Base-by-base conservation (phyloP, 1,284 basidiomycete genomes). In the Cutaneotrichosporon spelunceum region DNA sequence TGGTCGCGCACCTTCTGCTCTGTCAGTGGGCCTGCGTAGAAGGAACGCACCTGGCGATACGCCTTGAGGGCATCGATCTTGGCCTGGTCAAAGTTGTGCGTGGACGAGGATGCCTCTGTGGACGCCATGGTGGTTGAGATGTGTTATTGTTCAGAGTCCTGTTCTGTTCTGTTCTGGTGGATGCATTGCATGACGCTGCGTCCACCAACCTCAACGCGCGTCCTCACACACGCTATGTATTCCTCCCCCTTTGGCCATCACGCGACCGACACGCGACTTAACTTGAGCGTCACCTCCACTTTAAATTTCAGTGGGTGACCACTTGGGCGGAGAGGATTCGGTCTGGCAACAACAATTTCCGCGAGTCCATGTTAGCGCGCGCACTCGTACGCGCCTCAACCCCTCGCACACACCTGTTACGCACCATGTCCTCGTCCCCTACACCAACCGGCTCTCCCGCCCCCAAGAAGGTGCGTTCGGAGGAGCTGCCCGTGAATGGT, bases 1-100 rank as follows among this genome's bases (percentile, higher is more conserved):
- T 96, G 93, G 67, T 87, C 86, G 67, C 86, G 86, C 85, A 94
- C 87, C 91, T 94, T 95, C 92, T 95, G 70, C 39, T 8, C 23
- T 30, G 61, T 70, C 59, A 72, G 69, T 53, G 49, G 2, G 34
- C 5, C 1, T 1, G 1, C 6, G 21, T 11, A 10, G 19, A 9
- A 23, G 2, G 19, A 13, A 59, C 77, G 42, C 44, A 81, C 80
- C 48, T 73, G 65, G 67, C 80, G 72, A 68, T 81, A 82, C 13
- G 72, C 75, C 47, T 74, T 72, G 64, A 81, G 69, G 13, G 80
- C 80, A 47, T 78, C 74, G 56, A 78, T 70, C 69, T 79, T 80
- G 34, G 67, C 74, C n/a, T 71, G 63, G 16, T 72, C 72, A 64
- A 77, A 42, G 39, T n/a, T n/a, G 19, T 42, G 72, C 0, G 66